Percentiles rank a stretch among this genome's conserved stretches.
Conservation (phyloP, 1,284 basidiomycete species). For the Cryptococcus jaspeensis region DNA sequence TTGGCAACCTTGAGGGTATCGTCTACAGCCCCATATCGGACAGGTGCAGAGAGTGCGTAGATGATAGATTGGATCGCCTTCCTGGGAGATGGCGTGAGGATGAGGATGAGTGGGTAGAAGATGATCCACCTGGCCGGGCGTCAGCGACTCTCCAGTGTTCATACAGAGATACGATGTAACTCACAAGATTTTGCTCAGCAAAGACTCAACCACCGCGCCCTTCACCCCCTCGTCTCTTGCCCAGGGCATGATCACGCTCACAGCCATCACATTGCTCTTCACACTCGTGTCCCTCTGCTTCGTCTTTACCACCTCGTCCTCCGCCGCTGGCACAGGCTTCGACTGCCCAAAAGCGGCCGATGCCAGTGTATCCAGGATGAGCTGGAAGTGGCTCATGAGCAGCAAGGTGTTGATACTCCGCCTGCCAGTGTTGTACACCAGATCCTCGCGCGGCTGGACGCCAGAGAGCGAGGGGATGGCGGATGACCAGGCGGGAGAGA, state of each 20-base stretch:
- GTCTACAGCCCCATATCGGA: slow-evolving; percentile 32
- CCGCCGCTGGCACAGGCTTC: slow-evolving; percentile 10
- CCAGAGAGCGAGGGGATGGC: slow-evolving; percentile 57
- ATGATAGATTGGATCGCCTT: slow-evolving; percentile 42
- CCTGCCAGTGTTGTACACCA: slow-evolving; percentile 26
- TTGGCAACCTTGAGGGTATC: slow-evolving; percentile 15
- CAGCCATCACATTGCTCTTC: slow-evolving; percentile 45
- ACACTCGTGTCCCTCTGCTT: slow-evolving; percentile 36
- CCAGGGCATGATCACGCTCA: slow-evolving; percentile 48
- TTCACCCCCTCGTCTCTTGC: slow-evolving; percentile 43
- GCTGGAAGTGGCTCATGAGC: slow-evolving; percentile 40
- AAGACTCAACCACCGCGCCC: slow-evolving; percentile 21
- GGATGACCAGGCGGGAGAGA: slow-evolving; percentile 81
- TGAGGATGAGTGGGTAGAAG: slow-evolving; percentile 38
- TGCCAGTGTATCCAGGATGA: slow-evolving; percentile 47
- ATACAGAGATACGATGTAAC: slow-evolving; percentile 8
- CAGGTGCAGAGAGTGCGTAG: slow-evolving; percentile 45
- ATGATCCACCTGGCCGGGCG: slow-evolving; percentile 33
- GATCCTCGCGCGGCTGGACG: slow-evolving; percentile 9
- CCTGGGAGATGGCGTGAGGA: slow-evolving; percentile 44
- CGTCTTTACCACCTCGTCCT: slow-evolving; percentile 8
- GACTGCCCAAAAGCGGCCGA: slow-evolving; percentile 21
- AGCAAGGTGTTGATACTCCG: slow-evolving; percentile 38
- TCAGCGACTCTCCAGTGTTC: background rate
- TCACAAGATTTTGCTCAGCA: slow-evolving; percentile 31